phyloP scores from a whole-genome alignment of 331 rosid genomes.

The Quercus tomentella region DNA sequence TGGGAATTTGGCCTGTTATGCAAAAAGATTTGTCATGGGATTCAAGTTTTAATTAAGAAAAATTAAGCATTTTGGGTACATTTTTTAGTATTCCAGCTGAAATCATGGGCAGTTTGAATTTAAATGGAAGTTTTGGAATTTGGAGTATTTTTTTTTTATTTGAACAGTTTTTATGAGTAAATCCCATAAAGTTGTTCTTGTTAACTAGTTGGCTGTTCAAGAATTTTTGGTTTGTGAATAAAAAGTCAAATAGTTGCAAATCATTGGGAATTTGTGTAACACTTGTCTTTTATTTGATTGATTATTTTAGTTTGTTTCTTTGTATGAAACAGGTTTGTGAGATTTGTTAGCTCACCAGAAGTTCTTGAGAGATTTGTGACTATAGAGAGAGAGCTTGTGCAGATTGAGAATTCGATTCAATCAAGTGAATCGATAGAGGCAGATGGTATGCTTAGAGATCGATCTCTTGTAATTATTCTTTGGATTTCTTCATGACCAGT shows the following conservation, averaged over 20 bases:
- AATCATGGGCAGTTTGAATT: not conserved
- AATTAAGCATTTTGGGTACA: not conserved
- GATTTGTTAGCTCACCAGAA: conserved; percentile 87
- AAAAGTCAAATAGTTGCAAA: not conserved
- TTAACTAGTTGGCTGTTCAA: not conserved
- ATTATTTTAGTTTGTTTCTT: not conserved
- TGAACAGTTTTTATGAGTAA: not conserved
- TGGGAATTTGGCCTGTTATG: not conserved
- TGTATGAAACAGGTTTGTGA: conserved; percentile 71
- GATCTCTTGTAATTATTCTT: not conserved
- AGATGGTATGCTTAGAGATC: conserved; percentile 50
- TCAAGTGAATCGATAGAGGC: conserved; percentile 54
- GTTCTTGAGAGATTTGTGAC: conserved; percentile 95
- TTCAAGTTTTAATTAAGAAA: not conserved
- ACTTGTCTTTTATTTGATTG: not conserved
- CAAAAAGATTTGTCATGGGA: not conserved
- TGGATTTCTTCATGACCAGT: not conserved
- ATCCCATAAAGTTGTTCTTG: not conserved
- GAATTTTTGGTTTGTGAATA: not conserved
- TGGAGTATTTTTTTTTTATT: not conserved
- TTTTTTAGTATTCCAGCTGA: not conserved
- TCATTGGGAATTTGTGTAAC: not conserved
- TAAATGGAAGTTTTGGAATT: not conserved
- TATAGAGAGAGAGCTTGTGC: conserved; percentile 83
- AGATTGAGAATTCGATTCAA: conserved; percentile 81